These are phyloP conservation scores for Dichotomocladium elegans DNA, from an alignment of 371 early-diverging fungal species.

Conservation along the genomic window DNA sequence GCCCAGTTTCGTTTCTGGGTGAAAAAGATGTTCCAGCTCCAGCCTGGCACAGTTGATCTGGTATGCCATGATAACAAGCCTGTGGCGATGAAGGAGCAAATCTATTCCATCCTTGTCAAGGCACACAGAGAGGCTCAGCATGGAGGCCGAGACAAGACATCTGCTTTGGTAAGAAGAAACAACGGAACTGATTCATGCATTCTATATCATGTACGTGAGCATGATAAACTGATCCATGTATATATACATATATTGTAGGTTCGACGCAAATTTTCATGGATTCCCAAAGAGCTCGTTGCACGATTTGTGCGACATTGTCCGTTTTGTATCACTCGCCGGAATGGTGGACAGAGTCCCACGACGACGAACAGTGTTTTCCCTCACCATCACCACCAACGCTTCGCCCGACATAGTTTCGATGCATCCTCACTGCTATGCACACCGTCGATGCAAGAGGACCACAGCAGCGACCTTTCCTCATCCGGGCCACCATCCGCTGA, in stretches of 20 bases:
- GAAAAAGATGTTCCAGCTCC: slow-evolving; percentile 61
- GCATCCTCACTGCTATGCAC: slow-evolving; percentile 1
- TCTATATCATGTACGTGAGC: neutral
- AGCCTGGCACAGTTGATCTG: slow-evolving; percentile 28
- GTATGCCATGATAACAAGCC: slow-evolving; percentile 60
- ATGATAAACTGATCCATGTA: no score
- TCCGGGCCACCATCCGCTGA: slow-evolving; percentile 8
- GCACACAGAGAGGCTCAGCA: slow-evolving; percentile 62
- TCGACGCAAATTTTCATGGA: slow-evolving; percentile 52
- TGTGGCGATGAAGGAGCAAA: slow-evolving; percentile 54
- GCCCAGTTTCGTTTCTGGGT: slow-evolving; percentile 68
- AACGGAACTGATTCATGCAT: no score
- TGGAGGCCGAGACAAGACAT: slow-evolving; percentile 63
- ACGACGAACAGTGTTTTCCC: neutral
- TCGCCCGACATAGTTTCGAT: slow-evolving; percentile 1
- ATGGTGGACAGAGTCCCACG: slow-evolving; percentile 23
- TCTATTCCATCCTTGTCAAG: slow-evolving; percentile 48
- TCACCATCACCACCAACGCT: no score
- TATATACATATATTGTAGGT: slow-evolving; percentile 35
- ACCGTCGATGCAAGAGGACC: slow-evolving; percentile 4
- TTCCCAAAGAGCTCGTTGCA: slow-evolving; percentile 58
- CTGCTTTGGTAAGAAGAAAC: slow-evolving; percentile 46
- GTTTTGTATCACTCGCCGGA: slow-evolving; percentile 43
- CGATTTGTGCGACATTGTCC: slow-evolving; percentile 58
- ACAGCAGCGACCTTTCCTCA: slow-evolving; percentile 5